These are phyloP conservation scores for Ettlia oleoabundans DNA, from an alignment of 139 green algal species.

Conservation along the genomic window DNA sequence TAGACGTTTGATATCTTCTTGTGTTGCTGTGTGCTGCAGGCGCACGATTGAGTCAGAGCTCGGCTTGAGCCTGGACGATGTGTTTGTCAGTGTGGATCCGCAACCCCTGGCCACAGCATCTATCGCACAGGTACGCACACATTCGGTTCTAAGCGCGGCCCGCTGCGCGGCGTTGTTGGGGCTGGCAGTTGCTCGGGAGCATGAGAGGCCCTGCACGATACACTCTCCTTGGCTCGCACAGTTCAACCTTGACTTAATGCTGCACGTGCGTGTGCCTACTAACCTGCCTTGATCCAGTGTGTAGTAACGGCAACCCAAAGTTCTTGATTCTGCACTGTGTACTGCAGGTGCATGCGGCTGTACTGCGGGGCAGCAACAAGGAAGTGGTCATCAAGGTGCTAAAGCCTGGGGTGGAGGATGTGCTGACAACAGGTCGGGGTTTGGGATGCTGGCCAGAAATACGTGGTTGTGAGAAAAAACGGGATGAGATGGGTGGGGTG, in stretches of 20 bases:
- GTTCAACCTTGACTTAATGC: too few relatives aligned
- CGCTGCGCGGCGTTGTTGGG: too few relatives aligned
- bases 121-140: slow-evolving; percentile 84
- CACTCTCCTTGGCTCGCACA: neutral
- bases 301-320: too few relatives aligned
- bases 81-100: slow-evolving; percentile 89
- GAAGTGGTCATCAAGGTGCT: slow-evolving; percentile 93
- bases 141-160: too few relatives aligned
- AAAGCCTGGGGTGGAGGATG: slow-evolving; percentile 94
- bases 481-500: neutral
- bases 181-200: too few relatives aligned
- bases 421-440: slow-evolving; percentile 66
- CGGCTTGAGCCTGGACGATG: slow-evolving; percentile 63
- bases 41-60: slow-evolving; percentile 71
- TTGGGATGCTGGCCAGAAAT: neutral
- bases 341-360: slow-evolving; percentile 84
- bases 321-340: neutral
- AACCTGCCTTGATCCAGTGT: too few relatives aligned
- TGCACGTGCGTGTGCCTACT: too few relatives aligned
- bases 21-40: neutral
- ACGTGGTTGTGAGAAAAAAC: neutral
- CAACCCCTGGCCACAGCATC: slow-evolving; percentile 88
- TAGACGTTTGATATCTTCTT: neutral
- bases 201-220: too few relatives aligned
- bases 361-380: slow-evolving; percentile 78